phyloP scores from a whole-genome alignment of 2,329 filamentous ascomycete genomes.

The Ophiostoma pallidulum region DNA sequence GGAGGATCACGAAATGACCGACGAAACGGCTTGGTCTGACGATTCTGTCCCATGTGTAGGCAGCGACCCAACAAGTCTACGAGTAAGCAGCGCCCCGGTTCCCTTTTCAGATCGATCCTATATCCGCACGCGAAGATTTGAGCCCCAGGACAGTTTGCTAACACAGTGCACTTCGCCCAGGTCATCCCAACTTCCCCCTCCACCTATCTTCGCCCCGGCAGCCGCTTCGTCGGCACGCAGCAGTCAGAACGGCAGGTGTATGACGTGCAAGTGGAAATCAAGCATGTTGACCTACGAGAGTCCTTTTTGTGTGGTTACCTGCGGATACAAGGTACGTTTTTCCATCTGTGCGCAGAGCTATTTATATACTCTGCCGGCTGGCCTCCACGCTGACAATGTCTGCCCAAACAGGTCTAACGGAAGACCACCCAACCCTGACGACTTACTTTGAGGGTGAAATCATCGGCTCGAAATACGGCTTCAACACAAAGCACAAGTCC shows the following conservation, averaged over 20 bases:
- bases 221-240: slow-evolving; percentile 82
- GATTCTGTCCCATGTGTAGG: slow-evolving; percentile 34
- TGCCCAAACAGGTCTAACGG: slow-evolving; percentile 76
- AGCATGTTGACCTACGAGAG: slow-evolving; percentile 88
- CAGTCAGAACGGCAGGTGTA: slow-evolving; percentile 89
- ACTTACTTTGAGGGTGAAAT: slow-evolving; percentile 99
- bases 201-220: slow-evolving; percentile 77
- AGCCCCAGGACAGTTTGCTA: not conserved
- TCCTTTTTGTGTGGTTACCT: slow-evolving; percentile 93
- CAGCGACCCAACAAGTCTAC: slow-evolving; percentile 44
- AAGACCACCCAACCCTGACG: slow-evolving; percentile 93
- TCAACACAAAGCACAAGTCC: slow-evolving; percentile 75
- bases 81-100: slow-evolving; percentile 33
- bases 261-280: slow-evolving; percentile 93
- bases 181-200: slow-evolving; percentile 71
- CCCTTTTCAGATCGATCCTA: too few species aligned
- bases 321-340: slow-evolving; percentile 83
- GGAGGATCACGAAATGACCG: slow-evolving; percentile 24
- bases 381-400: too few species aligned
- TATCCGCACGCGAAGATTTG: too few species aligned
- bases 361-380: too few species aligned
- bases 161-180: slow-evolving; percentile 31
- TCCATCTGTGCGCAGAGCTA: too few species aligned
- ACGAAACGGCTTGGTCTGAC: slow-evolving; percentile 22
- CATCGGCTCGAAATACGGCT: slow-evolving; percentile 90